Conservation (phyloP, 768 basidiomycete species). For the Pleurotus platypus region DNA sequence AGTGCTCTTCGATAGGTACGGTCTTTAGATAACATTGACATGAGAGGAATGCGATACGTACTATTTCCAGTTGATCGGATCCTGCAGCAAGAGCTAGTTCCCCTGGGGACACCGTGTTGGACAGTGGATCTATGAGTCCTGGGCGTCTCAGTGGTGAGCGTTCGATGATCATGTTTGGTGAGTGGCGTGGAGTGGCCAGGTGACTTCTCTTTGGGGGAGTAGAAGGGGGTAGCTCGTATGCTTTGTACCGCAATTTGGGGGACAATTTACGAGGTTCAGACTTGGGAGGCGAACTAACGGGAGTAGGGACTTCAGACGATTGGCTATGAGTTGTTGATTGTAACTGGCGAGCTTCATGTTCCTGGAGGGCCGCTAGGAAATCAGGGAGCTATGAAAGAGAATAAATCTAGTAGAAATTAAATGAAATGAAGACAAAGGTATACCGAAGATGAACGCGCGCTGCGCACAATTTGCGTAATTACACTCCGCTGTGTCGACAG, state of each 20-base stretch:
- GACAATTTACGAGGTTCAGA: slow-evolving; percentile 10
- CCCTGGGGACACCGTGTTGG: slow-evolving; percentile 35
- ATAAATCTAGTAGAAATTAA: background rate
- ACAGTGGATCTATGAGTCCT: slow-evolving; percentile 11
- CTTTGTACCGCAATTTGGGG: slow-evolving; percentile 58
- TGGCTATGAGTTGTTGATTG: background rate
- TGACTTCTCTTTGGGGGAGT: slow-evolving; percentile 40
- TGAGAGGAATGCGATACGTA: slow-evolving; percentile 7
- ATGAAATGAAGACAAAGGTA: slow-evolving; percentile 15
- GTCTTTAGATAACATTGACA: background rate
- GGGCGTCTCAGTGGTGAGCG: slow-evolving; percentile 1
- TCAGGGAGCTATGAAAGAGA: slow-evolving; percentile 58
- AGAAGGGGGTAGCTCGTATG: slow-evolving; percentile 62
- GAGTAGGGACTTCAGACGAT: background rate
- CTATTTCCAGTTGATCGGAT: slow-evolving; percentile 24
- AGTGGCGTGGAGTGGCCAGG: slow-evolving; percentile 13
- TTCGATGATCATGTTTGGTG: slow-evolving; percentile 19
- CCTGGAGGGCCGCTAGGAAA: slow-evolving; percentile 51
- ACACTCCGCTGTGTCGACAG: slow-evolving; percentile 40
- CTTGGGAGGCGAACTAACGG: slow-evolving; percentile 9
- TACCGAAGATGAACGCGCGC: slow-evolving; percentile 56
- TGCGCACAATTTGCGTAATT: slow-evolving; percentile 44
- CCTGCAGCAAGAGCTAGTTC: slow-evolving; percentile 40
- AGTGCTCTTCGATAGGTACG: background rate
- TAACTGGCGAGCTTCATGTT: slow-evolving; percentile 18